Percentiles rank a stretch among this genome's conserved stretches.
Evolutionary conservation across 805 yeast genomes (phyloP).

Genomic region (Lachancea cidri): DNA sequence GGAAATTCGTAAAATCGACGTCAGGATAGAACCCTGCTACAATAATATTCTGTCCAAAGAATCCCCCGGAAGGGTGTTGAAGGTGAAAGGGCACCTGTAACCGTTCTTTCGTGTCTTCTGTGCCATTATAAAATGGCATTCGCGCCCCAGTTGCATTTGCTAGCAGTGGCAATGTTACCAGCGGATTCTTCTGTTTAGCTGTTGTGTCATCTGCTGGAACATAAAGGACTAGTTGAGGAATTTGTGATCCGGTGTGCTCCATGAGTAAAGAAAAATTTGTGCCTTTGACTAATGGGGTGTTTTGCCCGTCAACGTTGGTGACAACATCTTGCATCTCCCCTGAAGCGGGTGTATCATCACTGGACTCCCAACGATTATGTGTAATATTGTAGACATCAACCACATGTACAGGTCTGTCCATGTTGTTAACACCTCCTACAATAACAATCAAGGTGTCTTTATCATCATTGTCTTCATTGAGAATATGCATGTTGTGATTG

Average conservation of each 20-base stretch:
- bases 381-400: constrained; percentile 30
- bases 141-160: constrained; percentile 32
- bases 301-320: constrained; percentile 21
- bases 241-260: constrained; percentile 26
- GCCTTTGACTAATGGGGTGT: constrained; percentile 15
- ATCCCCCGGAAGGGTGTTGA: constrained; percentile 53
- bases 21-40: constrained; percentile 54
- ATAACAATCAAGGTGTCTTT: constrained; percentile 30
- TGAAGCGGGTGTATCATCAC: constrained; percentile 10
- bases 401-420: constrained; percentile 27
- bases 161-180: constrained; percentile 32
- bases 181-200: constrained; percentile 22
- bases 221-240: constrained; percentile 25
- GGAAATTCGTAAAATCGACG: constrained; percentile 26
- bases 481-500: constrained; percentile 46
- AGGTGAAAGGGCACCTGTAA: constrained; percentile 32
- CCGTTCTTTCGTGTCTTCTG: constrained; percentile 21
- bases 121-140: constrained; percentile 22
- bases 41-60: constrained; percentile 62
- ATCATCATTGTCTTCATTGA: constrained; percentile 23
- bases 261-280: constrained; percentile 25
- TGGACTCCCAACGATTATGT: constrained; percentile 29
- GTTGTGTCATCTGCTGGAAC: constrained; percentile 12
- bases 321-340: constrained; percentile 9
- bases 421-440: constrained; percentile 31